Evolutionary conservation across 805 yeast genomes (phyloP), one percentile per base, ranked within the genome.

Genomic region (Grigorovia transvaalensis): DNA sequence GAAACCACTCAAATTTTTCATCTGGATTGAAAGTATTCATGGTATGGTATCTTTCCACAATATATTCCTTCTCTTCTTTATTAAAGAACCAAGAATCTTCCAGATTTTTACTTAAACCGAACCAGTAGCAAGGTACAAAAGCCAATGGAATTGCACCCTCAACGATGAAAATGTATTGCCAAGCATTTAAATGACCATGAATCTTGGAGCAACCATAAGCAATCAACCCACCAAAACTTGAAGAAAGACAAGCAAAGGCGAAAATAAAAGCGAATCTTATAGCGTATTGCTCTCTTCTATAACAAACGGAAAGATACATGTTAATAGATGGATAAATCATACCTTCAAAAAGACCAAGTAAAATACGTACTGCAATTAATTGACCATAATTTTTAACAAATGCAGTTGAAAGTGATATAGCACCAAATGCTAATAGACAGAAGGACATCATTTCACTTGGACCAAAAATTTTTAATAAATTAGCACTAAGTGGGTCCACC

Each of bases 191-290:
- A 1, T 70, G 67, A 9, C 74, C 75, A 46, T 68, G 60, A 55
- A 75, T 70, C 40, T 65, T 61, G 9, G 73, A 61, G 48, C 79
- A 68, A 19, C 77, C 82, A 53, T 69, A 73, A 0, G 76, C 73
- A 30, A 77, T 69, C 23, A 76, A 63, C n/a, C 84, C 84, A 49
- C 81, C 80, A 61, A 80, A 77, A 1, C 80, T 79, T 45, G 79
- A 75, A 9, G 82, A 74, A 43, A 79, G 60, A 52, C 79, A 76
- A 9, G 83, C 76, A 30, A 79, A 74, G 38, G 76, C 69, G 59
- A 78, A 78, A 46, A 79, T 71, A 51, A 72, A 70, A 6, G 79
- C 73, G 54, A 75, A 66, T 47, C 82, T 66, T 27, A 71, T 65
- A 1, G 78, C 79, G 53, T 75, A 70, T 57, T 78, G 81, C 48